phyloP scores from a whole-genome alignment of 208 protist genomes.

The Crithidia brevicula region DNA sequence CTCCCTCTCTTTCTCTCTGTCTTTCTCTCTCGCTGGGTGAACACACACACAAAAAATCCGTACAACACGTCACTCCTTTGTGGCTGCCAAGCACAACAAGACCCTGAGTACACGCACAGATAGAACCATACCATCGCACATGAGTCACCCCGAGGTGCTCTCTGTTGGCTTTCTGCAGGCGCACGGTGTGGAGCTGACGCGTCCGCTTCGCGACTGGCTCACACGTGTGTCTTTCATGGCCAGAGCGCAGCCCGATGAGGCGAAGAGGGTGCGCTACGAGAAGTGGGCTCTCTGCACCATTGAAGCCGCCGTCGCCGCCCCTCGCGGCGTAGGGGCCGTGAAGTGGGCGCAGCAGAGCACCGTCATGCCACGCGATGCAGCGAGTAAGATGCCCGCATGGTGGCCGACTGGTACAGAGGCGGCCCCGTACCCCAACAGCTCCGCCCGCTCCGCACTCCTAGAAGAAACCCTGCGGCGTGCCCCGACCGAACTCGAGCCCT shows the following conservation, averaged over 20 bases:
- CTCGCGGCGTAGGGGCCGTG: slow-evolving; percentile 40
- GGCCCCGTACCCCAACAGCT: not conserved
- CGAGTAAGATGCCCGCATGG: slow-evolving; percentile 34
- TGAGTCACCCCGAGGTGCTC: slow-evolving; percentile 38
- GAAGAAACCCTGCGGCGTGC: slow-evolving; percentile 54
- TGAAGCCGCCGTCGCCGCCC: slow-evolving; percentile 46
- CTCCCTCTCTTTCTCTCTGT: too few relatives aligned
- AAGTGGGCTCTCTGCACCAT: slow-evolving; percentile 64
- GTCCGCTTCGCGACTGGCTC: slow-evolving; percentile 69
- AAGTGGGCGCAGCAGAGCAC: slow-evolving; percentile 60
- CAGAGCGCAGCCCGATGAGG: slow-evolving; percentile 40
- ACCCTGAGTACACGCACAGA: too few relatives aligned
- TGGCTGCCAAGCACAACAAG: too few relatives aligned
- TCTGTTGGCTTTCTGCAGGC: slow-evolving; percentile 54
- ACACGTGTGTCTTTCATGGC: slow-evolving; percentile 62
- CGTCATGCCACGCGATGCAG: slow-evolving; percentile 64
- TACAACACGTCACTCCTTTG: too few relatives aligned
- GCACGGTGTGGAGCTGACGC: slow-evolving; percentile 48
- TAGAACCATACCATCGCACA: slow-evolving; percentile 5
- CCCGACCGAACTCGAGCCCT: slow-evolving; percentile 54
- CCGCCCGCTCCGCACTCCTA: slow-evolving; percentile 36
- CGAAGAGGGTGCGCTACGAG: slow-evolving; percentile 60
- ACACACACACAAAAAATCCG: too few relatives aligned
- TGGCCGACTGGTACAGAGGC: slow-evolving; percentile 1
- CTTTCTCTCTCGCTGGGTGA: too few relatives aligned